Percentiles rank a stretch among this genome's conserved stretches.
These are phyloP conservation scores for Yamadazyma triangularis DNA, from an alignment of 1,139 yeast genomes.

Conservation along the genomic window DNA sequence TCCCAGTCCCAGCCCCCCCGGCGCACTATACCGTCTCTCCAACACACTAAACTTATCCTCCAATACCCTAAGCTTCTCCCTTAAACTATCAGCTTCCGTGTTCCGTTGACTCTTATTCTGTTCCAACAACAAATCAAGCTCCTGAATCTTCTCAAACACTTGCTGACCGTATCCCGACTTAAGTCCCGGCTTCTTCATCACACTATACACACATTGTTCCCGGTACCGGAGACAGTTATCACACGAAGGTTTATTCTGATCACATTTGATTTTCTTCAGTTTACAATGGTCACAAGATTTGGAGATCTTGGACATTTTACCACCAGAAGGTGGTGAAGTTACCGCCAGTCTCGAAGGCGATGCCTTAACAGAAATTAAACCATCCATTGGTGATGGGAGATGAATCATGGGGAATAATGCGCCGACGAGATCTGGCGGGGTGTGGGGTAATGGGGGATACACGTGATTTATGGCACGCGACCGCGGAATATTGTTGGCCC, in stretches of 20 bases:
- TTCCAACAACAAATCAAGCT: slow-evolving; percentile 11
- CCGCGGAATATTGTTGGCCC: too few species aligned
- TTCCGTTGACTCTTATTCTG: slow-evolving; percentile 2
- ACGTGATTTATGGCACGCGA: too few species aligned
- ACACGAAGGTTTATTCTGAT: slow-evolving; percentile 29
- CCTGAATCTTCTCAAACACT: slow-evolving; percentile 15
- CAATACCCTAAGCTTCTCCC: slow-evolving; percentile 7
- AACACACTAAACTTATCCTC: slow-evolving; percentile 7
- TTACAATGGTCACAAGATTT: slow-evolving; percentile 34
- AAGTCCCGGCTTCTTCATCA: slow-evolving; percentile 27
- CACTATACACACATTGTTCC: slow-evolving; percentile 22
- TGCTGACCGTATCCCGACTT: slow-evolving; percentile 26
- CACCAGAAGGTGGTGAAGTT: too few species aligned
- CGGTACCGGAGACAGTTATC: slow-evolving; percentile 24
- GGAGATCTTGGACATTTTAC: slow-evolving; percentile 14
- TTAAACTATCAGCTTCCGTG: slow-evolving; percentile 6
- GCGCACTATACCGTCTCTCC: too few species aligned
- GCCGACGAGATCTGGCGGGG: too few species aligned
- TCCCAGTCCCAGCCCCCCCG: too few species aligned
- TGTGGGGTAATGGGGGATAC: too few species aligned
- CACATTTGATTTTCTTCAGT: slow-evolving; percentile 30
- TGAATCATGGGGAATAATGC: too few species aligned
- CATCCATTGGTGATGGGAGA: too few species aligned
- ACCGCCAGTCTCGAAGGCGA: too few species aligned
- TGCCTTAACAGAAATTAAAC: too few species aligned